Evolutionary conservation across 257 asterid species (phyloP).

Genomic region (Solanum gracilifrons): DNA sequence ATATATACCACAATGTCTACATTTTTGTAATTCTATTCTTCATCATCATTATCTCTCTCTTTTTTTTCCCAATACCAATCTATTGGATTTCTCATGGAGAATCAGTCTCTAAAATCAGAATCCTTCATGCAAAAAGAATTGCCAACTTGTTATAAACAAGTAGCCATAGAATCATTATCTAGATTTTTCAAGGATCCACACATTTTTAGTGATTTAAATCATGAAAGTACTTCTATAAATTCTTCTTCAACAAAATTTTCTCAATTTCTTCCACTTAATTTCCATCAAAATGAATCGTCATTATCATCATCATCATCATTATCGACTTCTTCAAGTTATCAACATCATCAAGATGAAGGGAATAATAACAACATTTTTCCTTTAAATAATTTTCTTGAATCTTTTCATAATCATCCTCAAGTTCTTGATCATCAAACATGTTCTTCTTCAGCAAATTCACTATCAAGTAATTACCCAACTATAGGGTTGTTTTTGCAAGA

Average conservation of each 20-base stretch:
- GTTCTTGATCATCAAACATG: constrained; percentile 6
- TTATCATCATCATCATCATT: background rate
- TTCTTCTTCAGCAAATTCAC: background rate
- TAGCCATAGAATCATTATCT: constrained; percentile 11
- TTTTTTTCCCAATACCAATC: background rate
- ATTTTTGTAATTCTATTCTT: constrained; percentile 8
- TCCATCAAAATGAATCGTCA: background rate
- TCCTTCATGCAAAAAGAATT: constrained; percentile 34
- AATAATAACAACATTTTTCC: constrained; percentile 8
- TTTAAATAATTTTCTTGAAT: constrained; percentile 17
- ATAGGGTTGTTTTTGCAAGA: constrained; percentile 41
- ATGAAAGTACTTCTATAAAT: background rate
- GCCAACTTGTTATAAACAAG: constrained; percentile 13
- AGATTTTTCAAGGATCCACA: constrained; percentile 13
- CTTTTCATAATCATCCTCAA: constrained; percentile 7
- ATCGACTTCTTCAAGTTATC: background rate
- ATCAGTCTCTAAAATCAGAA: constrained; percentile 20
- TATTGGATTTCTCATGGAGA: constrained; percentile 12
- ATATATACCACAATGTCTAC: constrained; percentile 18
- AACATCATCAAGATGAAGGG: constrained; percentile 3
- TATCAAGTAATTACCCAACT: constrained; percentile 17
- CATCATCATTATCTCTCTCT: background rate
- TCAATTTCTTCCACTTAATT: background rate
- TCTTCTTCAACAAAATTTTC: constrained; percentile 18
- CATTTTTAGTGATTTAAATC: constrained; percentile 6